These are phyloP conservation scores for Talaromyces verruculosus DNA, from an alignment of 2,329 filamentous ascomycete genomes.

Conservation along the genomic window DNA sequence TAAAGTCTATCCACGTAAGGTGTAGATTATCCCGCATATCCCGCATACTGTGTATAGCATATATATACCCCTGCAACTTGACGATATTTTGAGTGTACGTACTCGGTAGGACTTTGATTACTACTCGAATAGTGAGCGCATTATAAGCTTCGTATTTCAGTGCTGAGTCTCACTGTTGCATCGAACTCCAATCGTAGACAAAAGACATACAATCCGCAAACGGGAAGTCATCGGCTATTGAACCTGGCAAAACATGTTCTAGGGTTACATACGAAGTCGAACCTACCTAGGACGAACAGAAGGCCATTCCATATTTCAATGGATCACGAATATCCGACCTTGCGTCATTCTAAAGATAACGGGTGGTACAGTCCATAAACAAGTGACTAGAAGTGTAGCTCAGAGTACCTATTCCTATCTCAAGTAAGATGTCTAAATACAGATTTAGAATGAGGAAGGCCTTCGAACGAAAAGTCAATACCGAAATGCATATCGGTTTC, in stretches of 20 bases:
- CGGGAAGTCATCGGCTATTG: not conserved
- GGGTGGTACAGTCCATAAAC: too few species aligned
- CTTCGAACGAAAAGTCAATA: not conserved
- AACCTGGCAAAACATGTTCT: not conserved
- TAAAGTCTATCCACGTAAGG: not conserved
- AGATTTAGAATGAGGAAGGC: not conserved
- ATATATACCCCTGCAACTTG: not conserved
- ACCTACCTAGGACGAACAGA: too few species aligned
- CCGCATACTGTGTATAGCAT: not conserved
- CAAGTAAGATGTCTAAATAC: not conserved
- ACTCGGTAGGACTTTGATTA: not conserved
- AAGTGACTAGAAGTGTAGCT: too few species aligned
- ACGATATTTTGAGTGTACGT: not conserved
- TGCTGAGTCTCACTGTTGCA: not conserved
- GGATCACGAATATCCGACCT: too few species aligned
- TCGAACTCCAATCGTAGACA: not conserved
- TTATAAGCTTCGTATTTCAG: not conserved
- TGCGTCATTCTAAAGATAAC: too few species aligned
- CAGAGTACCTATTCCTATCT: not conserved
- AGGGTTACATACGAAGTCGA: not conserved
- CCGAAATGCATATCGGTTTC: not conserved
- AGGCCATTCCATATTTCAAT: too few species aligned
- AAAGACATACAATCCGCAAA: not conserved
- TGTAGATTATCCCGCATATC: conserved; percentile 2
- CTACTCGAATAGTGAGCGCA: not conserved